phyloP scores from a whole-genome alignment of 192 early-diverging fungal genomes.

The Podila clonocystis region DNA sequence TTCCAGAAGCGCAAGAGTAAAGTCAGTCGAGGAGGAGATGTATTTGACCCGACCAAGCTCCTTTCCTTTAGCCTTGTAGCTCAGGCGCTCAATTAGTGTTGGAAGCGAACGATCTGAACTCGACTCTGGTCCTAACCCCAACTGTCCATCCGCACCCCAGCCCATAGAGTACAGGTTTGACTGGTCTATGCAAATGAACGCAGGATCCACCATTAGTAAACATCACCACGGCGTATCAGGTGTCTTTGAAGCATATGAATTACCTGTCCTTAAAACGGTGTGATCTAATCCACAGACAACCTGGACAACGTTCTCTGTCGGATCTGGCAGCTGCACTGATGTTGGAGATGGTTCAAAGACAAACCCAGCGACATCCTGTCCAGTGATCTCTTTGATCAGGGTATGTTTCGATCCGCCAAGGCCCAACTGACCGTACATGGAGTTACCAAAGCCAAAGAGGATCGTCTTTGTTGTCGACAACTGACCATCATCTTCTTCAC shows the following conservation, averaged over 20 bases:
- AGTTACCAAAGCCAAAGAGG: slow-evolving; percentile 72
- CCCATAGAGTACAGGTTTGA: slow-evolving; percentile 74
- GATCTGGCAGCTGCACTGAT: slow-evolving; percentile 22
- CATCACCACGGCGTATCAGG: background rate
- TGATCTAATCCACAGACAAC: slow-evolving; percentile 78
- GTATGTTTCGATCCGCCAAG: slow-evolving; percentile 51
- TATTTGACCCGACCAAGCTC: slow-evolving; percentile 49
- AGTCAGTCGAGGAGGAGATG: slow-evolving; percentile 73
- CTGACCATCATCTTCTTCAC: slow-evolving; percentile 8
- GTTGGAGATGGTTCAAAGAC: slow-evolving; percentile 48
- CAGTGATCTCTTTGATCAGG: slow-evolving; percentile 18
- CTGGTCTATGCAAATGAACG: slow-evolving; percentile 16
- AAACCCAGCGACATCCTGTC: slow-evolving; percentile 28
- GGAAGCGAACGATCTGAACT: slow-evolving; percentile 56
- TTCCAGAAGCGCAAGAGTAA: slow-evolving; percentile 66
- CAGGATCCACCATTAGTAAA: background rate
- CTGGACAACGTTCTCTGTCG: slow-evolving; percentile 49
- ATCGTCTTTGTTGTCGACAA: slow-evolving; percentile 9
- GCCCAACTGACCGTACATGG: slow-evolving; percentile 77
- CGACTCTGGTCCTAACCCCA: slow-evolving; percentile 64
- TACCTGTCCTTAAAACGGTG: slow-evolving; percentile 68
- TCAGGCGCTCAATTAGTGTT: slow-evolving; percentile 55
- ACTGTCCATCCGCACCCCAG: slow-evolving; percentile 82
- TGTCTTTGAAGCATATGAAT: background rate
- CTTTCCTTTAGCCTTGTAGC: slow-evolving; percentile 27